These are phyloP conservation scores for Quercus glauca DNA, from an alignment of 306 rosid species.

Conservation along the genomic window DNA sequence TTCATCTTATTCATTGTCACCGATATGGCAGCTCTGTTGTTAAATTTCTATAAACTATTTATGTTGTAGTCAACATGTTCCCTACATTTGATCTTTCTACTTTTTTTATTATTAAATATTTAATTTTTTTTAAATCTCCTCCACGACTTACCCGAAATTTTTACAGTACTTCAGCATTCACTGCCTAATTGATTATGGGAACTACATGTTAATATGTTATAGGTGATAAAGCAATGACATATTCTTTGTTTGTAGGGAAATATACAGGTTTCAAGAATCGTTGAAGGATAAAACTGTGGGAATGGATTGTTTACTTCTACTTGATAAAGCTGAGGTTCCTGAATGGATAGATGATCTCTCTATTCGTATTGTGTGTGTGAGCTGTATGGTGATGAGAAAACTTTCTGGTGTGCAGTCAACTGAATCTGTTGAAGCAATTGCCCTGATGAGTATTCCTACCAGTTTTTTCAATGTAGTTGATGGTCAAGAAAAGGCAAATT, in stretches of 20 bases:
- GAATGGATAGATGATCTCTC: conserved; percentile 46
- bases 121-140: too few species aligned
- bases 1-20: too few species aligned
- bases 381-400: conserved; percentile 68
- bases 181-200: background rate
- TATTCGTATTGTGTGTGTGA: conserved; percentile 53
- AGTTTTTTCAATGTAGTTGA: conserved; percentile 45
- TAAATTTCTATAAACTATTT: too few species aligned
- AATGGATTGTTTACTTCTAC: conserved; percentile 72
- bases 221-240: conserved; percentile 12
- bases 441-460: conserved; percentile 67
- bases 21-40: too few species aligned
- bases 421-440: conserved; percentile 78
- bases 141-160: too few species aligned
- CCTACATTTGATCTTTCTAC: too few species aligned
- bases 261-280: conserved; percentile 60
- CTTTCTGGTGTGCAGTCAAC: conserved; percentile 76
- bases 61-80: too few species aligned
- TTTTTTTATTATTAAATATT: too few species aligned
- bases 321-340: conserved; percentile 59
- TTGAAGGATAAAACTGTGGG: conserved; percentile 40
- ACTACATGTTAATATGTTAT: background rate
- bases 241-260: conserved; percentile 60
- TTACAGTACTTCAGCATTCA: too few species aligned
- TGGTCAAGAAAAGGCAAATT: conserved; percentile 30